A percentile compares a stretch with the other conserved stretches of the same genome.
Evolutionary conservation across 1,284 basidiomycete genomes (phyloP).

Genomic region (Trametes polyzona): DNA sequence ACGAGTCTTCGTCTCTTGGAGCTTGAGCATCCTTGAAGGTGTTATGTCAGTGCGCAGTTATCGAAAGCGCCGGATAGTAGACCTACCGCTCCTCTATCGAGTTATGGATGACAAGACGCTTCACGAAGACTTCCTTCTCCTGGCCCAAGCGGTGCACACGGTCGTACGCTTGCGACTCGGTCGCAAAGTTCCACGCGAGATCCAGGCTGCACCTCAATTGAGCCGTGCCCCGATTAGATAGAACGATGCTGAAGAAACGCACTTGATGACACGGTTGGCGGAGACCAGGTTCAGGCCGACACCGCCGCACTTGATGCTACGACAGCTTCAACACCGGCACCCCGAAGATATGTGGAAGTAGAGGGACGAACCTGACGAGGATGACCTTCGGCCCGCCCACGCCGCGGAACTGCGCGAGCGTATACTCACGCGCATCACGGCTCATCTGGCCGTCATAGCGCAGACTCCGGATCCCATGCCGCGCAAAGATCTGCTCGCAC

Average conservation of each 20-base stretch:
- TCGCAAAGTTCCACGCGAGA: conserved; percentile 72
- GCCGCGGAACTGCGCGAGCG: conserved; percentile 54
- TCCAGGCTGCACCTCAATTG: conserved; percentile 52
- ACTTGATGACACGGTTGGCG: conserved; percentile 73
- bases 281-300: conserved; percentile 68
- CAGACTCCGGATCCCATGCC: conserved; percentile 60
- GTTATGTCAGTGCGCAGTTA: not conserved
- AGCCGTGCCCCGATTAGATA: not conserved
- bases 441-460: conserved; percentile 72
- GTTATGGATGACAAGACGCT: conserved; percentile 65
- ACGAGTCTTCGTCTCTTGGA: conserved; percentile 70
- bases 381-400: conserved; percentile 60
- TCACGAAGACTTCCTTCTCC: conserved; percentile 68
- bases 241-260: conserved; percentile 21
- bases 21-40: conserved; percentile 54
- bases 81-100: conserved; percentile 74
- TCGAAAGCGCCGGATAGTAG: not conserved
- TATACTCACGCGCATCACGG: conserved; percentile 50
- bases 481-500: conserved; percentile 57
- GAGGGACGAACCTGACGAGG: conserved; percentile 54
- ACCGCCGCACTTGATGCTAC: conserved; percentile 67
- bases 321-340: not conserved
- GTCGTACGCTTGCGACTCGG: conserved; percentile 68
- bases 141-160: conserved; percentile 73
- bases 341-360: not conserved